Evolutionary conservation across 164 flowering plant genomes (phyloP).

Genomic region (Cinnamomum chago): DNA sequence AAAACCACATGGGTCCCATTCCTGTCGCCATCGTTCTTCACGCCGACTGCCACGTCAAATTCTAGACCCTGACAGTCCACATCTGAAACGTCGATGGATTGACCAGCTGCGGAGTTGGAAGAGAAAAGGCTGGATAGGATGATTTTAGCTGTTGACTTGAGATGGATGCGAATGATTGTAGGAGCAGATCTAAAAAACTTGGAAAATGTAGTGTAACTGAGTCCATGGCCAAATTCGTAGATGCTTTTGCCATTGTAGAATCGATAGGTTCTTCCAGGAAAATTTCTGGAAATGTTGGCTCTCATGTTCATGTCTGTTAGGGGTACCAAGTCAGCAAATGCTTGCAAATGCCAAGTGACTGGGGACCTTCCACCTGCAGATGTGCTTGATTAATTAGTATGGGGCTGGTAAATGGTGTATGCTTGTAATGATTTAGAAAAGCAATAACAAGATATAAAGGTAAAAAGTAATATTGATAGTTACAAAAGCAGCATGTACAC

Average conservation of each 20-base stretch:
- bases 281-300: slow-evolving; percentile 29
- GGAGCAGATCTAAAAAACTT: slow-evolving; percentile 32
- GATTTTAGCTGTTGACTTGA: background rate
- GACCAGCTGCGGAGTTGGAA: slow-evolving; percentile 6
- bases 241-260: slow-evolving; percentile 51
- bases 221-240: slow-evolving; percentile 59
- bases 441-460: too few relatives aligned
- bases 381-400: background rate
- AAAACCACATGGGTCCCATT: slow-evolving; percentile 50
- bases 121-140: background rate
- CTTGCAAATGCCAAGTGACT: slow-evolving; percentile 60
- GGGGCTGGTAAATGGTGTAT: background rate
- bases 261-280: slow-evolving; percentile 68
- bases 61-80: slow-evolving; percentile 27
- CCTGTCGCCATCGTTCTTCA: slow-evolving; percentile 41
- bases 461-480: too few relatives aligned
- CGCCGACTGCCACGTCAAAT: slow-evolving; percentile 27
- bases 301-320: slow-evolving; percentile 77
- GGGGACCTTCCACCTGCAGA: slow-evolving; percentile 60
- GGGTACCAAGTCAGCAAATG: slow-evolving; percentile 41
- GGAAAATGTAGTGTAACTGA: slow-evolving; percentile 56
- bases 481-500: too few relatives aligned
- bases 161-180: slow-evolving; percentile 20
- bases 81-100: slow-evolving; percentile 26
- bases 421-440: too few relatives aligned